Base-by-base conservation (phyloP, 768 basidiomycete species). In the Phylloporus scabripes region DNA sequence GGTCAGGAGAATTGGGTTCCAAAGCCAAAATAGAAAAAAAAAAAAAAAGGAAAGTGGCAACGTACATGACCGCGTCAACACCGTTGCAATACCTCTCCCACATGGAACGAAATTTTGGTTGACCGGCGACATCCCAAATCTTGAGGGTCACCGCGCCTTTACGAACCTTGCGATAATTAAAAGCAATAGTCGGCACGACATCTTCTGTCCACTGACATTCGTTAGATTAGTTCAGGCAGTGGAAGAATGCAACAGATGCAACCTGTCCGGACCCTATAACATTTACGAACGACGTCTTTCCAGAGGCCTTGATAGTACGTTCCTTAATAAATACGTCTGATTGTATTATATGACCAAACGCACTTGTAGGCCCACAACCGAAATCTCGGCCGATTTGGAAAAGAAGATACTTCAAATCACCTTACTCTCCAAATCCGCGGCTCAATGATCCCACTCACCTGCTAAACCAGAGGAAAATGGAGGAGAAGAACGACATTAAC, bases 41-140 rank as follows among this genome's bases (percentile, higher is more conserved):
- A 34, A 9, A 32, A 46, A 15, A 18, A 8, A 12, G 7, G 3
- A 12, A 23, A 28, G 26, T 45, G 60, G 28, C 43, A 28, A 58
- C 87, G 60, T 65, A 94, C 91, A 95, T 79, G 31, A 96, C 83
- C 21, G 93, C 93, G 62, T 95, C 91, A 1, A 91, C 91, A 8
- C 92, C 93, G 53, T 85, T 80, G 68, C 92, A 93, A 67, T 95
- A 96, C 38, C 93, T 76, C 67, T 93, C 91, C 90, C 91, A 96
- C 85, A 94, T 92, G 31, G 88, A 89, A 38, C 93, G 81, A 64
- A 94, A 96, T 64, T 89, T 91, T 6, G 92, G 87, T 71, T 95
- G 92, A 26, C 92, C 92, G 53, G 92, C 92, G 33, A 96, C 88
- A 66, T 96, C 93, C 93, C 93, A 96, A 42, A 96, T 82, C 66